These are phyloP conservation scores for Urtica urens DNA, from an alignment of 306 rosid species.

Conservation along the genomic window DNA sequence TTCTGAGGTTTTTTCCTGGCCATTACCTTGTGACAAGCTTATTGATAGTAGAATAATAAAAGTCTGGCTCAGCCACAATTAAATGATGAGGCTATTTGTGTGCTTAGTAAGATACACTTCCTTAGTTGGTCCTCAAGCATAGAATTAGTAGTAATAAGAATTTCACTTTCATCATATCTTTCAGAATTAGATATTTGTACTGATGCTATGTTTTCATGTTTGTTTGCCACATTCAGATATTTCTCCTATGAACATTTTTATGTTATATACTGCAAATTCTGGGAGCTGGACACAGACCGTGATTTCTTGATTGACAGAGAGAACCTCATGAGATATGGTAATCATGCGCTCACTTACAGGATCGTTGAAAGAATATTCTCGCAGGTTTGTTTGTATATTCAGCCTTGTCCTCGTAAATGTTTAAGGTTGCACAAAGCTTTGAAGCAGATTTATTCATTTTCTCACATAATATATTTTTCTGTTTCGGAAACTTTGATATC, in stretches of 20 bases:
- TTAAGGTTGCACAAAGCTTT: slow-evolving; percentile 12
- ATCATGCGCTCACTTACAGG: slow-evolving; percentile 95
- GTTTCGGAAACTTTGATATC: not conserved
- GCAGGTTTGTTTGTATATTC: slow-evolving; percentile 58
- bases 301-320: slow-evolving; percentile 97
- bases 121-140: too few relatives aligned
- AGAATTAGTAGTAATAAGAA: too few relatives aligned
- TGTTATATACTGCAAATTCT: slow-evolving; percentile 97
- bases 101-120: too few relatives aligned
- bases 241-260: slow-evolving; percentile 97
- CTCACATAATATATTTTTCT: not conserved
- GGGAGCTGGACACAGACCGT: slow-evolving; percentile 99
- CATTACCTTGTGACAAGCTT: too few relatives aligned
- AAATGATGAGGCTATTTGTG: too few relatives aligned
- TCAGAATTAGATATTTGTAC: not conserved
- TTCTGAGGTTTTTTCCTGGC: too few relatives aligned
- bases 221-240: slow-evolving; percentile 47
- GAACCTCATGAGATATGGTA: slow-evolving; percentile 95
- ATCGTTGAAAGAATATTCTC: slow-evolving; percentile 98
- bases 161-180: too few relatives aligned
- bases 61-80: too few relatives aligned
- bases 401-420: slow-evolving; percentile 7
- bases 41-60: too few relatives aligned
- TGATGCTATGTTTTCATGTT: not conserved
- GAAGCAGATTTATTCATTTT: slow-evolving; percentile 1